Evolutionary conservation across 148 eudicot genomes (phyloP).

Genomic region (Euryodendron excelsum): DNA sequence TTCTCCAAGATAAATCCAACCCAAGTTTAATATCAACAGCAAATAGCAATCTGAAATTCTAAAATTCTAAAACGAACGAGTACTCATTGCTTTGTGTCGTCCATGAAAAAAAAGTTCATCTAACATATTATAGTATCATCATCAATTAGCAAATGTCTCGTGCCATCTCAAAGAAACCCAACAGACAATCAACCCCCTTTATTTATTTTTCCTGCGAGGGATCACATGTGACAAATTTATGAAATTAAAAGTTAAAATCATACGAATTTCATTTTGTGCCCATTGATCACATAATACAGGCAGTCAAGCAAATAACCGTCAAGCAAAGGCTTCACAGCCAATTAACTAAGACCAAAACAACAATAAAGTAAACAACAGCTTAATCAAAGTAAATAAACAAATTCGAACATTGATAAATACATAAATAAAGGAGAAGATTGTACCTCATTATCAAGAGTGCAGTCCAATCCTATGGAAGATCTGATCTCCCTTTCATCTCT

Average conservation of each 20-base stretch:
- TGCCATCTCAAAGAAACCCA: neutral
- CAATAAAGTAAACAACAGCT: neutral
- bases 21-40: neutral
- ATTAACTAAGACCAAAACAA: neutral
- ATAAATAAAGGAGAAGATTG: neutral
- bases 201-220: neutral
- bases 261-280: neutral
- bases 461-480: slow-evolving; percentile 31
- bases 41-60: neutral
- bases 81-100: neutral
- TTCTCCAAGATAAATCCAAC: neutral
- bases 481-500: slow-evolving; percentile 27
- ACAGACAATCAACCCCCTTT: neutral
- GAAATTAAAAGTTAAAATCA: neutral
- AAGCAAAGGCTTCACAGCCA: neutral
- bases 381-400: neutral
- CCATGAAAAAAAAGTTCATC: neutral
- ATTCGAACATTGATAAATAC: neutral
- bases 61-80: neutral
- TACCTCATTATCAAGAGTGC: slow-evolving; percentile 40
- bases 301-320: neutral
- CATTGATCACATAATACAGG: neutral
- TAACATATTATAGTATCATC: neutral
- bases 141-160: neutral
- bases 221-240: neutral